These are phyloP conservation scores for Eutrema yunnanense DNA, from an alignment of 345 rosid genomes.

Conservation along the genomic window DNA sequence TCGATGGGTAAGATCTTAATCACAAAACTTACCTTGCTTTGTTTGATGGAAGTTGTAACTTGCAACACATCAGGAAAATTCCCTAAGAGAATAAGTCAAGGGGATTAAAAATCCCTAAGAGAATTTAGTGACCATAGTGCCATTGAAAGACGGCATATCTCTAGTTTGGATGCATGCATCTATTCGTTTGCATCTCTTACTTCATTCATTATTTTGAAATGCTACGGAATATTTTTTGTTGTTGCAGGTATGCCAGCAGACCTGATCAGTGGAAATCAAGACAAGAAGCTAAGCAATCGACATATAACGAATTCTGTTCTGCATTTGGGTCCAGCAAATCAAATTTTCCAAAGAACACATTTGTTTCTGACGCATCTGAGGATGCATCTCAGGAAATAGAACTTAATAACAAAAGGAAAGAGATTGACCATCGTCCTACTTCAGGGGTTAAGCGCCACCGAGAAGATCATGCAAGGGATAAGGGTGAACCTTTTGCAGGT, in stretches of 20 bases:
- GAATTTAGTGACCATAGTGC: neutral
- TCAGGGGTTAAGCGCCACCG: slow-evolving; percentile 32
- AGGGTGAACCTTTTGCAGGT: slow-evolving; percentile 18
- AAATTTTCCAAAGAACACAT: slow-evolving; percentile 37
- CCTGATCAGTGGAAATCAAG: slow-evolving; percentile 79
- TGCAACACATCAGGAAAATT: neutral
- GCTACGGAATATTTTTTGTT: neutral
- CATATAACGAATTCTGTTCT: slow-evolving; percentile 57
- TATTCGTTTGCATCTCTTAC: neutral
- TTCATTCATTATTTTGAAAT: neutral
- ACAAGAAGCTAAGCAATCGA: slow-evolving; percentile 71
- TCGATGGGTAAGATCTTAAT: slow-evolving; percentile 60
- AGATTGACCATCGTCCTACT: slow-evolving; percentile 37
- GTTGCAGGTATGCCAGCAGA: slow-evolving; percentile 50
- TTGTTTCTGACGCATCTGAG: slow-evolving; percentile 43
- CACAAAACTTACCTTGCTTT: neutral
- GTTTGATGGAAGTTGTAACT: neutral
- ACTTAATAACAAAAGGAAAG: slow-evolving; percentile 49
- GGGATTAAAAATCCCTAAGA: neutral
- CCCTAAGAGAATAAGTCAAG: neutral
- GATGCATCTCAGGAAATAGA: slow-evolving; percentile 31
- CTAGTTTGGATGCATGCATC: neutral
- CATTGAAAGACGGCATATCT: neutral
- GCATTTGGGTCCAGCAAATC: slow-evolving; percentile 60
- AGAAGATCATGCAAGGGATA: slow-evolving; percentile 28